Evolutionary conservation across 1,139 yeast species (phyloP).

Genomic region (Scheffersomyces titani): DNA sequence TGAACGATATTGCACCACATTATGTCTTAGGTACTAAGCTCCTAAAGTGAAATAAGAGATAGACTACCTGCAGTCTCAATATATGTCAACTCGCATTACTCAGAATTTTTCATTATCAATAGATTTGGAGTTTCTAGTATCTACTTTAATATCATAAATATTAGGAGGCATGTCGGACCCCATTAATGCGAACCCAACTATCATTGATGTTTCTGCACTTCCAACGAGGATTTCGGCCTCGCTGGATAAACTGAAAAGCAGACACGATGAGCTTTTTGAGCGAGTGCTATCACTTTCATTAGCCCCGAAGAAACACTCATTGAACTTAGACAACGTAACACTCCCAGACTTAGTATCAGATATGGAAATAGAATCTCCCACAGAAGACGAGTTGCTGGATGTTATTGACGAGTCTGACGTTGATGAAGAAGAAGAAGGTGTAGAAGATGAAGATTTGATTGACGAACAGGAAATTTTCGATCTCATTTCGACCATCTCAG

Average conservation of each 20-base stretch:
- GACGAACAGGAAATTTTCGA: slow-evolving; percentile 66
- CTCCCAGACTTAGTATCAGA: slow-evolving; percentile 30
- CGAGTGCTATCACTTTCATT: slow-evolving; percentile 24
- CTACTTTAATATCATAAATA: not conserved
- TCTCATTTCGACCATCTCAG: slow-evolving; percentile 84
- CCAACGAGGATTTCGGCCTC: slow-evolving; percentile 57
- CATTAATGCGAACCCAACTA: slow-evolving; percentile 89
- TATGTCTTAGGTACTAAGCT: not conserved
- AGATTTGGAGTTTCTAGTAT: not conserved
- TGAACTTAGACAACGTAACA: not conserved
- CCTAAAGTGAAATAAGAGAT: not conserved
- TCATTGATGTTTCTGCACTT: slow-evolving; percentile 70
- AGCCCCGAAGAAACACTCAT: slow-evolving; percentile 2
- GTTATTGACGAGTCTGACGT: slow-evolving; percentile 1
- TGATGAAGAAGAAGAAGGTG: slow-evolving; percentile 24
- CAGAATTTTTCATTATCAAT: not conserved
- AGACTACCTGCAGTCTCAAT: not conserved
- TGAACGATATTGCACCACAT: not conserved
- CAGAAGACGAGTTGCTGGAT: slow-evolving; percentile 13
- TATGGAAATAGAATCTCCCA: slow-evolving; percentile 22
- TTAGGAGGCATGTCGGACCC: slow-evolving; percentile 58
- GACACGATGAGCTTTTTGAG: slow-evolving; percentile 19
- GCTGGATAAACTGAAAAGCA: slow-evolving; percentile 1
- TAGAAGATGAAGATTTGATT: slow-evolving; percentile 61
- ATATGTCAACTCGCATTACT: not conserved